Evolutionary conservation across 2,329 filamentous ascomycete genomes (phyloP), one percentile per base, ranked within the genome.

Genomic region (Aspergillus aculeatus): DNA sequence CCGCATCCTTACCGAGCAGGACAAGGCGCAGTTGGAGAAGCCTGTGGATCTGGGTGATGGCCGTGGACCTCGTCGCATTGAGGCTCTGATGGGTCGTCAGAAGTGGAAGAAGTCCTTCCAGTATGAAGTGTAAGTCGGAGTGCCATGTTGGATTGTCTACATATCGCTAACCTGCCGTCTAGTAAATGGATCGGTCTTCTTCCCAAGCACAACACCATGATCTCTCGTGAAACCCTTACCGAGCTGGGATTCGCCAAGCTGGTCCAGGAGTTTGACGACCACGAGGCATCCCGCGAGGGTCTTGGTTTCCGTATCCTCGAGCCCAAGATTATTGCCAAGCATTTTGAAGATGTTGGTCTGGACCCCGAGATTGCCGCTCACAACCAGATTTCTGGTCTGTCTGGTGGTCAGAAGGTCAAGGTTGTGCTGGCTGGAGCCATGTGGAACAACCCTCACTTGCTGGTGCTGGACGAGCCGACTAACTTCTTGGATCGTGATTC

Each of bases 61-160:
- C 68, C 89, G 87, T 70, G 89, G 91, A 12, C 78, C 83, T 24
- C 86, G 89, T 64, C 90, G 90, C 73, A 82, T 99, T 54, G 95
- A 99, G 76, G 83, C 90, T 16, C 83, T 99, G 29, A 96, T 99
- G 68, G 95, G 95, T 83, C 90, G 95, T 69, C 93, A 97, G 75
- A 99, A 99, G 82, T 97, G 86, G 82, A 98, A 99, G 88, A 99
- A 99, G 86, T 90, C 89, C 47, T 97, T 96, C 86, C 93, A 97
- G 83, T 98, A 98, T 74, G 94, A 98, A 82, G 87, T 97, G 85
- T 89, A 84, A 82, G 85, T 79, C 38, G 6, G 7, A 3, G 14
- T 44, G 38, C 2, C 38, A 16, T 16, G 2, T 31, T 10, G 16
- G 12, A 44, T 2, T 24, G 26, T 32, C 9, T 23, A 16, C 14